A percentile compares a stretch with the other conserved stretches of the same genome.
Evolutionary conservation across 495 filamentous ascomycete species (phyloP).

Genomic region (Talaromyces stipitatus): DNA sequence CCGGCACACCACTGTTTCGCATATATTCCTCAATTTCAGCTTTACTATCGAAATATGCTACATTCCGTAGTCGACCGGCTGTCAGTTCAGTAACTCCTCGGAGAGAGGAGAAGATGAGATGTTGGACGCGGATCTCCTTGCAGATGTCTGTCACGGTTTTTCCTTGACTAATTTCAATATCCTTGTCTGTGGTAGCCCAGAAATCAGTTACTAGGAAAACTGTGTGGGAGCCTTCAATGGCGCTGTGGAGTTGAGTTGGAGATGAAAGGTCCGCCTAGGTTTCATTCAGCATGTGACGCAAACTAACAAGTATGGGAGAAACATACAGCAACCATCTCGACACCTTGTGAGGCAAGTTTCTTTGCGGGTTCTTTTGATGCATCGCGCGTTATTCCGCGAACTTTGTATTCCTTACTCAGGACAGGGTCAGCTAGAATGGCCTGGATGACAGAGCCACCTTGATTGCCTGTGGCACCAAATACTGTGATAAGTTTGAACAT

Average conservation of each 20-base stretch:
- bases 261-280: constrained; percentile 26
- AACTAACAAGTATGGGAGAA: no score
- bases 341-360: constrained; percentile 28
- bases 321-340: constrained; percentile 42
- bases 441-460: constrained; percentile 22
- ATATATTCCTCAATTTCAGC: constrained; percentile 36
- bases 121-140: constrained; percentile 13
- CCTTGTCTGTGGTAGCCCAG: background rate
- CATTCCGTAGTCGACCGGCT: constrained; percentile 11
- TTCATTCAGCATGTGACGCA: no score
- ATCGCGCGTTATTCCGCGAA: constrained; percentile 26
- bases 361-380: constrained; percentile 22
- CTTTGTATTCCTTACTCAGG: constrained; percentile 27
- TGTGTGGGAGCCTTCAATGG: constrained; percentile 23
- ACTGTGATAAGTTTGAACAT: constrained; percentile 31
- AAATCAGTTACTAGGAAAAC: constrained; percentile 21
- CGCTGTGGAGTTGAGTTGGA: constrained; percentile 14
- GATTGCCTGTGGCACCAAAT: constrained; percentile 38
- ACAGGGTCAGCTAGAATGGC: constrained; percentile 15
- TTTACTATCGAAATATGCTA: constrained; percentile 29
- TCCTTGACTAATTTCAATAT: constrained; percentile 35
- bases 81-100: constrained; percentile 11
- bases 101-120: constrained; percentile 20
- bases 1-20: constrained; percentile 23
- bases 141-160: constrained; percentile 48